These are phyloP conservation scores for Cephalotrichum gorgonifer DNA, from an alignment of 2,329 filamentous ascomycete genomes.

Conservation along the genomic window DNA sequence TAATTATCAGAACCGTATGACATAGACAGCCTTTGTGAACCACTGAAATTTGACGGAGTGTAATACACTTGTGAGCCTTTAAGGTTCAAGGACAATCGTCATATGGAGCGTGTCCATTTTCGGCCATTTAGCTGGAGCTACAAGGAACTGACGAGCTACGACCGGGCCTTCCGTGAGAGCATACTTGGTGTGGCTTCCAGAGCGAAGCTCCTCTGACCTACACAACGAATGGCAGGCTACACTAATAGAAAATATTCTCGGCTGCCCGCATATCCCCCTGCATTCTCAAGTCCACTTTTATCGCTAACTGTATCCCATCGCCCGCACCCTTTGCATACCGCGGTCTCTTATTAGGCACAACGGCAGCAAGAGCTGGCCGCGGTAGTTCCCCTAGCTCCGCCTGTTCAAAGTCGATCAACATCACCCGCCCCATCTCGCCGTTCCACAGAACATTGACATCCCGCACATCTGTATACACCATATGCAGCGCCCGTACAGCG, in stretches of 20 bases:
- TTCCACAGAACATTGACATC: slow-evolving; percentile 17
- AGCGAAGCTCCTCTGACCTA: not conserved
- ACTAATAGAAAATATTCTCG: not conserved
- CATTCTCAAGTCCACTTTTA: too few species aligned
- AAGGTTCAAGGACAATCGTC: too few species aligned
- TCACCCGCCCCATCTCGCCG: slow-evolving; percentile 12
- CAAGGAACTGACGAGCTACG: too few species aligned
- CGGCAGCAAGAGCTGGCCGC: not conserved
- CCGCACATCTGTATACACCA: slow-evolving; percentile 16
- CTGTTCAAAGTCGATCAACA: slow-evolving; percentile 22
- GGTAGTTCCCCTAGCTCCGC: slow-evolving; percentile 4
- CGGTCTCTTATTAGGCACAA: not conserved
- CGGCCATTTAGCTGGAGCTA: too few species aligned
- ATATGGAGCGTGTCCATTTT: too few species aligned
- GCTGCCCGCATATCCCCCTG: not conserved
- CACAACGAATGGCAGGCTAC: not conserved
- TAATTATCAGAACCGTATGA: too few species aligned
- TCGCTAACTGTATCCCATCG: too few species aligned
- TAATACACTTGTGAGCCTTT: too few species aligned
- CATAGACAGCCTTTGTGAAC: too few species aligned
- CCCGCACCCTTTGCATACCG: too few species aligned
- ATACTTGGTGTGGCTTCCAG: not conserved
- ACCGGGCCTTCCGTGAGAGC: too few species aligned
- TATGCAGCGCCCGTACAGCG: slow-evolving; percentile 13
- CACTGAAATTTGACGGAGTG: too few species aligned